Conservation (phyloP, 163 green algal genomes). For the Smithsoniella earleae region DNA sequence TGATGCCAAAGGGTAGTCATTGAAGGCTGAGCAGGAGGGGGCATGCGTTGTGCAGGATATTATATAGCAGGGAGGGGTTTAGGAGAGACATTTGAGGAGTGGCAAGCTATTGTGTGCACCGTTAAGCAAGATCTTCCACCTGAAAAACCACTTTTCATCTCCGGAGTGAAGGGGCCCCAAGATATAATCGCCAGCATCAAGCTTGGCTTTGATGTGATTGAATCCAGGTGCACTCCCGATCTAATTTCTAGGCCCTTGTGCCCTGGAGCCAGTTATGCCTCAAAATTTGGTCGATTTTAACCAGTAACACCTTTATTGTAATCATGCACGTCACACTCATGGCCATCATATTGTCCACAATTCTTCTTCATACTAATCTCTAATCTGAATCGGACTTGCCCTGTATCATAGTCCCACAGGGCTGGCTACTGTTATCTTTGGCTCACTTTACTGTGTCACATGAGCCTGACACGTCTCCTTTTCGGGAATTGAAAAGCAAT, state of each 20-base stretch:
- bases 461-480: too few relatives aligned
- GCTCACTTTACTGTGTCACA: too few relatives aligned
- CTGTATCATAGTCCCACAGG: too few relatives aligned
- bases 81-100: conserved; percentile 11
- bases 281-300: not conserved
- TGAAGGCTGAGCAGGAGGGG: too few relatives aligned
- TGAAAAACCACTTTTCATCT: not conserved
- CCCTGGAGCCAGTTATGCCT: not conserved
- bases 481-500: too few relatives aligned
- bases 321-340: not conserved
- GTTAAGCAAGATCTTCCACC: conserved; percentile 19
- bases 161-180: not conserved
- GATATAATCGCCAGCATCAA: not conserved
- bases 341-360: not conserved
- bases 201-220: conserved; percentile 21
- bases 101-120: conserved; percentile 1
- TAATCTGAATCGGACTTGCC: too few relatives aligned
- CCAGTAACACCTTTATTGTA: not conserved
- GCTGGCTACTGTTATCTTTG: too few relatives aligned
- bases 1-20: too few relatives aligned
- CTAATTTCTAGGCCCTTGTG: not conserved
- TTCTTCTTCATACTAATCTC: too few relatives aligned
- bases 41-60: conserved; percentile 19
- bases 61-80: conserved; percentile 2
- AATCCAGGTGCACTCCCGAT: not conserved